phyloP scores from a whole-genome alignment of 75 land plant species.

The Pinus albicaulis region DNA sequence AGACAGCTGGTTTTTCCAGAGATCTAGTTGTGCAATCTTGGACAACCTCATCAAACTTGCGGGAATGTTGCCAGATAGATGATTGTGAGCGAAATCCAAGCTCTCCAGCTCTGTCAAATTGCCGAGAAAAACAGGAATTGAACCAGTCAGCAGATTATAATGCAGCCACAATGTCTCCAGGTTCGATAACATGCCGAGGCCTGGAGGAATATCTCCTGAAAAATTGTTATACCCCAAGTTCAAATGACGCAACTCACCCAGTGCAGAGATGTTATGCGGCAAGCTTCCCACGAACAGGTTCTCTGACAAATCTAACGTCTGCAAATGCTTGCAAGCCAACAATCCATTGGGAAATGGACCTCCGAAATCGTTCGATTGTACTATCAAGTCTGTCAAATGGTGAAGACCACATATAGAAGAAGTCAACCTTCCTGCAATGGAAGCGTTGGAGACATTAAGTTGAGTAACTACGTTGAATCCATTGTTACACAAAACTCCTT shows the following conservation, averaged over 20 bases:
- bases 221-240: constrained; percentile 62
- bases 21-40: too few relatives aligned
- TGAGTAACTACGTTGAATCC: background rate
- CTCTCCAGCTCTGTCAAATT: constrained; percentile 19
- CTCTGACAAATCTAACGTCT: constrained; percentile 19
- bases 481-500: constrained; percentile 51
- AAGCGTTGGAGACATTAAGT: background rate
- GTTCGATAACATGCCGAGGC: constrained; percentile 41
- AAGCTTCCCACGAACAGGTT: constrained; percentile 37
- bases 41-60: background rate
- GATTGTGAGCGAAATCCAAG: constrained; percentile 44
- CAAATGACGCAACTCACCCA: constrained; percentile 41
- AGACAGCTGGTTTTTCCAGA: too few relatives aligned
- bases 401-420: too few relatives aligned
- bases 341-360: constrained; percentile 52
- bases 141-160: background rate
- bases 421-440: background rate
- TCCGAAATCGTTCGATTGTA: constrained; percentile 10
- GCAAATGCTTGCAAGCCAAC: constrained; percentile 18
- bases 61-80: constrained; percentile 1
- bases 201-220: constrained; percentile 39
- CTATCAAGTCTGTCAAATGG: too few relatives aligned
- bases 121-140: constrained; percentile 11
- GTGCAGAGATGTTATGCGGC: constrained; percentile 33
- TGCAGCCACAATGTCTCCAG: constrained; percentile 24